These are phyloP conservation scores for Sambucus nigra DNA, from an alignment of 129 eudicot genomes.

Conservation along the genomic window DNA sequence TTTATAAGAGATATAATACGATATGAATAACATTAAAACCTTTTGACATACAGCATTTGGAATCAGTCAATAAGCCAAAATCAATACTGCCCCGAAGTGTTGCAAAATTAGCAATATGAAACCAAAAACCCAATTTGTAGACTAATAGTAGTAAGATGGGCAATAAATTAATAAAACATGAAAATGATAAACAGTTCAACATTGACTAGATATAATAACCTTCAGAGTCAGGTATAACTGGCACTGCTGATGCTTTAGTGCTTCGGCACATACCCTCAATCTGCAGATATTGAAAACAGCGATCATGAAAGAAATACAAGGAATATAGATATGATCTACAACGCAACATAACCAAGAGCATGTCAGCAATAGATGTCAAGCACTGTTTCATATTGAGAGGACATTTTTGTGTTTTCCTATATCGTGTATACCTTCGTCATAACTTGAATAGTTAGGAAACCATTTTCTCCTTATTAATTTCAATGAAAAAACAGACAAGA, in stretches of 20 bases:
- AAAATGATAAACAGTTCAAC: too few relatives aligned
- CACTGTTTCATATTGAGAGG: too few relatives aligned
- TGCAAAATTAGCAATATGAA: not conserved
- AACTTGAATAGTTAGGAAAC: too few relatives aligned
- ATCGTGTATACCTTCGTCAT: too few relatives aligned
- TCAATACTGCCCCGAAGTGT: constrained; percentile 1
- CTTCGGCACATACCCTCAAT: constrained; percentile 77
- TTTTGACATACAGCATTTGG: not conserved
- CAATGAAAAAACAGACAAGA: too few relatives aligned
- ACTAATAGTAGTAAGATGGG: not conserved
- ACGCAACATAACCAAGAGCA: too few relatives aligned
- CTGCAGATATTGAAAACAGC: constrained; percentile 33
- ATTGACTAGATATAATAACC: constrained; percentile 36
- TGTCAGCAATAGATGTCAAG: too few relatives aligned
- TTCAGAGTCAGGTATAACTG: constrained; percentile 85
- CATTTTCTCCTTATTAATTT: too few relatives aligned
- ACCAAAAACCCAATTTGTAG: not conserved
- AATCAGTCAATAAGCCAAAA: not conserved
- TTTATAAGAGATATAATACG: too few relatives aligned
- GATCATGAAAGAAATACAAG: not conserved
- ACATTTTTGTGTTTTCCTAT: too few relatives aligned
- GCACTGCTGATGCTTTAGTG: constrained; percentile 74
- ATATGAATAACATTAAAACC: not conserved
- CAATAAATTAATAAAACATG: not conserved
- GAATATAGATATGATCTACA: not conserved